Conservation (phyloP, 805 yeast genomes). For the Starmerella tilneyi region DNA sequence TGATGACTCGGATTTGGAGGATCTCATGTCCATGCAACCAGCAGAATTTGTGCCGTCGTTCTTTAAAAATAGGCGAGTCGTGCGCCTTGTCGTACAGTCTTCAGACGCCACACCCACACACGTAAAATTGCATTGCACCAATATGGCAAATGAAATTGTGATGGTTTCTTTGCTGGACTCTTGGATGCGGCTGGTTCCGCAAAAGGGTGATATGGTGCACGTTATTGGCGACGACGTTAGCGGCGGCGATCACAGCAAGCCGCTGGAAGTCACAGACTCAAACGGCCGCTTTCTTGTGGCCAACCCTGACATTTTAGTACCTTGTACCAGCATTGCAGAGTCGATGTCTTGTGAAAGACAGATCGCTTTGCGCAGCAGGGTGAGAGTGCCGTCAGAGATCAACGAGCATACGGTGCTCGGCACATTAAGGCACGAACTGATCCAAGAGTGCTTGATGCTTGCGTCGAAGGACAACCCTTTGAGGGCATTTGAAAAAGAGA, state of each 20-base stretch:
- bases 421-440: constrained; percentile 63
- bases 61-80: constrained; percentile 13
- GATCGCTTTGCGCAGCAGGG: constrained; percentile 48
- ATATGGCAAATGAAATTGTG: background rate
- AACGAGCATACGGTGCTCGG: constrained; percentile 68
- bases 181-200: constrained; percentile 26
- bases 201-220: constrained; percentile 29
- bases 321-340: constrained; percentile 75
- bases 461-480: constrained; percentile 30
- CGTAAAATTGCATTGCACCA: constrained; percentile 4
- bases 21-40: constrained; percentile 7
- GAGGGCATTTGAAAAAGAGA: background rate
- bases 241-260: background rate
- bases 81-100: constrained; percentile 13
- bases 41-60: constrained; percentile 9
- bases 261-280: constrained; percentile 41
- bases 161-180: constrained; percentile 12
- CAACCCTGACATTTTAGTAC: constrained; percentile 71
- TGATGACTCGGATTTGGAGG: constrained; percentile 20
- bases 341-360: constrained; percentile 64
- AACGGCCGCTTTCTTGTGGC: constrained; percentile 56
- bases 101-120: background rate
- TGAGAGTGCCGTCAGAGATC: constrained; percentile 44
- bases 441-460: constrained; percentile 44
- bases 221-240: constrained; percentile 19